Base-by-base conservation (phyloP, 2,329 filamentous ascomycete genomes). In the Grosmannia penicillata region DNA sequence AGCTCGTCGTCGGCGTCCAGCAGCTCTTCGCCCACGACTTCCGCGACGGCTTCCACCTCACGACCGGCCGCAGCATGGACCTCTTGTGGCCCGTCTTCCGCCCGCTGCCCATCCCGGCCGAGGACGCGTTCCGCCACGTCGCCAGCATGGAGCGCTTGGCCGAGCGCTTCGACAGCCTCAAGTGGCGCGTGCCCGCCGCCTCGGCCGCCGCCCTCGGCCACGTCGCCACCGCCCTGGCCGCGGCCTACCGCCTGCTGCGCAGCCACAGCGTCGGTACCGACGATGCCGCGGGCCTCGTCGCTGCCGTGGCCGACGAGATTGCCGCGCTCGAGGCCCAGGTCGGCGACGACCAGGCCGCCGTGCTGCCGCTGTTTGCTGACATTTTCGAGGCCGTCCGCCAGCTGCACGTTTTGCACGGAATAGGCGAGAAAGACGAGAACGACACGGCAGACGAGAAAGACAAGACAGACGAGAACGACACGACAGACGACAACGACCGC, bases 11-110 rank as follows among this genome's bases (percentile, higher is more conserved):
- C 2, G 45, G 52, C 9, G 51, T 72, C 26, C 47, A 63, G 2
- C 49, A 56, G 1, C 61, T 56, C 6, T 50, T 78, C 3, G 57
- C 67, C 31, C 60, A 60, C 28, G 66, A 67, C 36, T 89, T 93
- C 51, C 67, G 72, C 19, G 68, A 73, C 14, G 76, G 74, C 2
- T 87, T 86, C 60, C 75, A 75, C 39, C 60, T 93, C 13, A 75
- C 66, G 0, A 86, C 80, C 3, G 86, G 85, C 0, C 61, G 86
- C 11, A 78, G 75, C 47, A 91, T 93, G 82, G 82, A 91, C 51
- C 55, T 62, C 8, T 65, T 93, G 6, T 93, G 87, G 89, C 70
- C 72, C 30, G 51, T 63, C 2, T 72, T 93, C 50, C 72, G 81
- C 38, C 83, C 86, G 1, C 55, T 61, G 10, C 66, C 74, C 5